Evolutionary conservation across 306 rosid species (phyloP), one percentile per base, ranked within the genome.

Genomic region (Casuarina equisetifolia): DNA sequence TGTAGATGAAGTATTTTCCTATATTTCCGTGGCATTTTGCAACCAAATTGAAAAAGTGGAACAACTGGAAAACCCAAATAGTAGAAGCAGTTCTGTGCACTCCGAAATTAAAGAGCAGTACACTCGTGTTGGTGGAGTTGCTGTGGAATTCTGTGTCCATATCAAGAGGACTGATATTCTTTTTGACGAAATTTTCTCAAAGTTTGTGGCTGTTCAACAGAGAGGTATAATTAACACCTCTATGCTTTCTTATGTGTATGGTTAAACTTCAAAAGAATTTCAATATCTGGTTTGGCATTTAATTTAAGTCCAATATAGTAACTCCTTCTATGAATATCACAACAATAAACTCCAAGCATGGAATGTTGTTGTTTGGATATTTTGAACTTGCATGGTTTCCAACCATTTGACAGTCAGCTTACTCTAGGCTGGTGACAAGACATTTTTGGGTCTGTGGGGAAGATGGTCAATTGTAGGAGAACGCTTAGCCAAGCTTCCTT

Each of bases 101-200:
- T 78, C 86, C 76, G 97, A 92, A 81, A 91, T 95, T 83, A 95
- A 92, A 86, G 99, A 91, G 88, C 99, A 95, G 79, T 92, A 89
- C 75, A 82, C 88, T 43, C 96, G 97, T 55, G 99, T 92, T 77
- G 99, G 97, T 86, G 99, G 99, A 77, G 99, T 95, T 77, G 97
- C 99, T 44, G 99, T 95, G 80, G 99, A 95, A 83, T 95, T 95
- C 74, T 95, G 99, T 82, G 95, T 94, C 74, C 99, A 95, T 83
- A 87, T 92, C 90, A 92, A 90, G 85, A 90, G 96, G 86, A 86
- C 92, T 44, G 97, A 95, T 80, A 86, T 95, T 70, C 97, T 95
- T 85, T 95, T 95, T 88, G 97, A 95, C 75, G 92, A 95, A 81
- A 91, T 95, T 81, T 95, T 89, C 92, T 75, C 90, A 50, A 92